These are phyloP conservation scores for Globisporangium spinosum DNA, from an alignment of 352 stramenopile species.

Conservation along the genomic window DNA sequence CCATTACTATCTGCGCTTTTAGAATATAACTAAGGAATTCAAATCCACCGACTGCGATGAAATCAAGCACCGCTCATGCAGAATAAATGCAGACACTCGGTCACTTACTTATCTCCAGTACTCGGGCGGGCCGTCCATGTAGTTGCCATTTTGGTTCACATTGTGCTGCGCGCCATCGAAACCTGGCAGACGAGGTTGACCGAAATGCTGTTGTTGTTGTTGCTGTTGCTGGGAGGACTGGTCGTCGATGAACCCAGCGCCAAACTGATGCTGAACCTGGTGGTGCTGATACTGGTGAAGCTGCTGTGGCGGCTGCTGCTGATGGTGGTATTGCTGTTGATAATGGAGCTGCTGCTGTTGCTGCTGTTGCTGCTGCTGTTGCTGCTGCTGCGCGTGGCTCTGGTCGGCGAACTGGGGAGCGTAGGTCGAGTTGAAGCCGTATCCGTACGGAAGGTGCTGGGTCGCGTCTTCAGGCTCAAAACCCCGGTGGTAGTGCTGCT, in stretches of 20 bases:
- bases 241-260: conserved; percentile 21
- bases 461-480: conserved; percentile 68
- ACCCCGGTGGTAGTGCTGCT: conserved; percentile 37
- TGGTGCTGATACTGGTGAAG: conserved; percentile 17
- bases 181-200: conserved; percentile 26
- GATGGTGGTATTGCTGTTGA: conserved; percentile 12
- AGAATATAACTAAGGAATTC: conserved; percentile 8
- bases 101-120: conserved; percentile 44
- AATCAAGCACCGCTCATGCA: neutral
- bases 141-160: conserved; percentile 29
- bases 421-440: conserved; percentile 25
- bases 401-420: conserved; percentile 27
- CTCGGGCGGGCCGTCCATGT: conserved; percentile 44
- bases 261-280: conserved; percentile 32
- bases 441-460: conserved; percentile 24
- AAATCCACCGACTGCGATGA: conserved; percentile 3
- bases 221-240: conserved; percentile 19
- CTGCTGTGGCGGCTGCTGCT: conserved; percentile 7
- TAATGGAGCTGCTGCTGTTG: conserved; percentile 17
- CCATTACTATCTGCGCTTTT: conserved; percentile 71
- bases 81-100: neutral
- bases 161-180: conserved; percentile 31
- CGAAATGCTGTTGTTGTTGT: conserved; percentile 15
- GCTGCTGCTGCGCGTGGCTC: conserved; percentile 12
- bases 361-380: conserved; percentile 20